phyloP scores from a whole-genome alignment of 768 basidiomycete genomes.

The Plicaturopsis crispa region DNA sequence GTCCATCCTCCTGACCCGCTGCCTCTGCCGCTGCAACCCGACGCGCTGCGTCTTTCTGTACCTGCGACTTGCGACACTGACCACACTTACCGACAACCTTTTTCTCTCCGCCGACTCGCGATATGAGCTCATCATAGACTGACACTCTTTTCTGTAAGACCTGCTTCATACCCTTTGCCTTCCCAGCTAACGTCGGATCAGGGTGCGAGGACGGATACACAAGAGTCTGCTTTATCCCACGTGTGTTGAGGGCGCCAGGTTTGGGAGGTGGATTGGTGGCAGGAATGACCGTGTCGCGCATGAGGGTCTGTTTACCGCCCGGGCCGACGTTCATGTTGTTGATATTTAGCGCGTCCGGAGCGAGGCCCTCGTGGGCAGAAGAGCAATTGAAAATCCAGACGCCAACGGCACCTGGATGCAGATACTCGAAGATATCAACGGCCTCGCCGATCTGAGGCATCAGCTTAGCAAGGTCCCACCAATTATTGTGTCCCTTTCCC shows the following conservation, averaged over 20 bases:
- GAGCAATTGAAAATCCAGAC: slow-evolving; percentile 20
- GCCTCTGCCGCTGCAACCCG: slow-evolving; percentile 7
- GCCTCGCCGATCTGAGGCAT: slow-evolving; percentile 11
- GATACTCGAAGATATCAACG: slow-evolving; percentile 13
- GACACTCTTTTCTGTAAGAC: slow-evolving; percentile 12
- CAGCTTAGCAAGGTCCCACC: slow-evolving; percentile 16
- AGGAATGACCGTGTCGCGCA: slow-evolving; percentile 13
- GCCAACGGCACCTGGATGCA: slow-evolving; percentile 11
- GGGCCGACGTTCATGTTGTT: slow-evolving; percentile 19
- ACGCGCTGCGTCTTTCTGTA: slow-evolving; percentile 10
- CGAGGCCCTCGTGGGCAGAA: slow-evolving; percentile 15
- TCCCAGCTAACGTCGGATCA: slow-evolving; percentile 6
- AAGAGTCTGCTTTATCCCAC: slow-evolving; percentile 10
- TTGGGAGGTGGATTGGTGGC: slow-evolving; percentile 8
- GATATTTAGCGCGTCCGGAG: slow-evolving; percentile 16
- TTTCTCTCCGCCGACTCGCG: slow-evolving; percentile 1
- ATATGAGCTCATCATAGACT: slow-evolving; percentile 2
- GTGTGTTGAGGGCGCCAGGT: slow-evolving; percentile 3
- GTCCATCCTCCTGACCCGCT: slow-evolving; percentile 4
- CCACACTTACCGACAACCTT: slow-evolving; percentile 10
- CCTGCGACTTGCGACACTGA: slow-evolving; percentile 11
- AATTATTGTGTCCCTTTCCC: slow-evolving; percentile 14
- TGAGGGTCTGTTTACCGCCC: slow-evolving; percentile 15
- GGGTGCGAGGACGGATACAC: slow-evolving; percentile 8
- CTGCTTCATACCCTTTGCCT: slow-evolving; percentile 15